Base-by-base conservation (phyloP, 306 rosid genomes). In the Herpetospermum pedunculosum region DNA sequence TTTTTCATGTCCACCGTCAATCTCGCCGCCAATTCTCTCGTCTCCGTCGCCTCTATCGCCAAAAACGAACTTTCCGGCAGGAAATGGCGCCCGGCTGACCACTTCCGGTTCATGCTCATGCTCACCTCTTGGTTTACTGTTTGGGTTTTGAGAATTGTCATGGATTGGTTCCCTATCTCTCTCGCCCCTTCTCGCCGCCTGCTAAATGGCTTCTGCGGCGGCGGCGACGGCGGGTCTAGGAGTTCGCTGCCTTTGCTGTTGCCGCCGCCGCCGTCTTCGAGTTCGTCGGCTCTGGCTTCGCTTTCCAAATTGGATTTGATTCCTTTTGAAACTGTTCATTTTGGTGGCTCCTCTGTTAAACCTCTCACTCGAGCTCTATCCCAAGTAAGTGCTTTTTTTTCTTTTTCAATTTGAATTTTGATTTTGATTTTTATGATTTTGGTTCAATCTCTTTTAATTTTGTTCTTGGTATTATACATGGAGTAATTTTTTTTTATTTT, bases 281-380 rank as follows among this genome's bases (percentile, higher is more conserved):
- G 71, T 2, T 60, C 73, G 12, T 82, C 86, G 26, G 75, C 83
- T 0, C 6, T 34, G 30, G 64, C 75, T 47, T 53, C 75, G 37
- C 44, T 79, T 44, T 64, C 75, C n/a, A 72, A 72, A 12, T 15
- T 83, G 79, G 79, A 83, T 57, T 67, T 80, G 68, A 53, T 80
- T 59, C 70, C 81, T 23, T 47, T 76, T 6, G 79, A 80, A n/a
- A 74, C 75, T 0, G 23, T 58, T 30, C 84, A 74, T 0, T 54
- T 67, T 37, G 80, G 40, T 72, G 84, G 57, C 28, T 34, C 77
- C 21, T 78, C 83, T 2, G 58, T 80, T 41, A 47, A 70, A 59
- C 84, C 81, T 71, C 86, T 83, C 50, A 79, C 79, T 5, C 68
- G 86, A 26, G 79, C 86, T 23, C 83, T 83, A 14, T 74, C 81